Base-by-base conservation (phyloP, 306 rosid species). In the Medicago lupulina region DNA sequence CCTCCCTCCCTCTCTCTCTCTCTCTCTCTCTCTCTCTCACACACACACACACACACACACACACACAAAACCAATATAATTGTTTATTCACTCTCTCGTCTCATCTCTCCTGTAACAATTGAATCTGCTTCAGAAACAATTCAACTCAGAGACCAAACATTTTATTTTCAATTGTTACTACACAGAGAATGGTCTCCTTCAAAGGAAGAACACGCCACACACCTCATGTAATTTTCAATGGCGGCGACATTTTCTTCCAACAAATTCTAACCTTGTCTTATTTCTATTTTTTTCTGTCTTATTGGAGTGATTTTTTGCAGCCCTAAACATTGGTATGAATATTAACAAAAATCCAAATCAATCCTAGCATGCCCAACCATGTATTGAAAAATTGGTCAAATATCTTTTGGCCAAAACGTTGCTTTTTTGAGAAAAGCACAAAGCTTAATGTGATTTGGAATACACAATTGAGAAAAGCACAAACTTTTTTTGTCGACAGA, bases 211-310 rank as follows among this genome's bases (percentile, higher is more conserved):
- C 38, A 34, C 38, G 38, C 38, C 38, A 34, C 38, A 34, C 38
- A 34, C 38, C 38, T 34, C 38, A 34, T 34, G 38, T 34, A 34
- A 34, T 34, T 34, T 15, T 49, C 54, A 49, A 14, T 49, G 54
- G n/a, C n/a, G 54, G 54, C 15, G 15, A 49, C 18, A 49, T 49
- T 49, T 49, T 31, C 43, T 61, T 61, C 18, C 67, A 14, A 61
- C 43, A 61, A 14, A 61, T 61, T 1, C 11, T 31, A 61, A 31
- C 36, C 10, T 61, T 61, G 67, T 61, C 67, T 61, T 61, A n/a
- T 61, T 18, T 15, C 4, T 2, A 18, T 28, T 60, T 60, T 31
- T 60, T 15, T 61, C 6, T 61, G 19, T 61, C 67, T 43, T 61
- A 31, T 57, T 57, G n/a, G 28, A 57, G 8, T 12, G 14, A 11